These are phyloP conservation scores for Pythium dissimile DNA, from an alignment of 352 stramenopile genomes.

Conservation along the genomic window DNA sequence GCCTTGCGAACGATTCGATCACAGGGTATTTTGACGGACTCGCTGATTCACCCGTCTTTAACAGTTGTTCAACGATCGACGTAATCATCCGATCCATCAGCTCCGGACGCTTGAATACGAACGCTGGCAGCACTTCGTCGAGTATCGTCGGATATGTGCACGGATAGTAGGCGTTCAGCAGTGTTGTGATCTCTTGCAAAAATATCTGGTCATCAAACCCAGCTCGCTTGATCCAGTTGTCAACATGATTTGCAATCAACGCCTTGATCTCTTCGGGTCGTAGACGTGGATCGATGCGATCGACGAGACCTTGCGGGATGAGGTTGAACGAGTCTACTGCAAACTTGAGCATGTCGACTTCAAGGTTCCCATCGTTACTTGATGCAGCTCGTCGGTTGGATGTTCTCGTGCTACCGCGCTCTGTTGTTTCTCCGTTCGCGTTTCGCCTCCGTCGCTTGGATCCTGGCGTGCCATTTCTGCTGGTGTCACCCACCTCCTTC, in stretches of 20 bases:
- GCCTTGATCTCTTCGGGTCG: constrained; percentile 39
- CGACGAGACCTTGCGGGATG: constrained; percentile 78
- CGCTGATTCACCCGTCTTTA: constrained; percentile 57
- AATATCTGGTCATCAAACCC: constrained; percentile 65
- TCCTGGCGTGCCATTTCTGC: neutral
- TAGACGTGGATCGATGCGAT: constrained; percentile 72
- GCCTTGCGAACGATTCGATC: constrained; percentile 48
- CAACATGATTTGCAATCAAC: constrained; percentile 62
- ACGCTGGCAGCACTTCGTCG: constrained; percentile 71
- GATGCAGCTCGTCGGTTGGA: constrained; percentile 7
- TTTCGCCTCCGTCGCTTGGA: constrained; percentile 22
- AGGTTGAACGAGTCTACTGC: constrained; percentile 73
- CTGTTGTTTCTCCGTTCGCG: constrained; percentile 2
- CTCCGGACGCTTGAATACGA: constrained; percentile 78
- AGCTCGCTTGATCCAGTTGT: constrained; percentile 63
- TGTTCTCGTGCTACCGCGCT: neutral
- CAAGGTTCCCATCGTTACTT: constrained; percentile 14
- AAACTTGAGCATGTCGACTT: constrained; percentile 56
- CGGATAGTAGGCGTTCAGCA: constrained; percentile 80
- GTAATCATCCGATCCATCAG: constrained; percentile 59
- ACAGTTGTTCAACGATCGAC: constrained; percentile 70
- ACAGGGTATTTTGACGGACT: constrained; percentile 64
- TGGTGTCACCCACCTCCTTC: constrained; percentile 1
- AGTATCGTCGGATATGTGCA: constrained; percentile 78
- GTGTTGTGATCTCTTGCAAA: constrained; percentile 57